A percentile compares a stretch with the other conserved stretches of the same genome.
Conservation (phyloP, 768 basidiomycete species). For the Lentinula aciculospora region DNA sequence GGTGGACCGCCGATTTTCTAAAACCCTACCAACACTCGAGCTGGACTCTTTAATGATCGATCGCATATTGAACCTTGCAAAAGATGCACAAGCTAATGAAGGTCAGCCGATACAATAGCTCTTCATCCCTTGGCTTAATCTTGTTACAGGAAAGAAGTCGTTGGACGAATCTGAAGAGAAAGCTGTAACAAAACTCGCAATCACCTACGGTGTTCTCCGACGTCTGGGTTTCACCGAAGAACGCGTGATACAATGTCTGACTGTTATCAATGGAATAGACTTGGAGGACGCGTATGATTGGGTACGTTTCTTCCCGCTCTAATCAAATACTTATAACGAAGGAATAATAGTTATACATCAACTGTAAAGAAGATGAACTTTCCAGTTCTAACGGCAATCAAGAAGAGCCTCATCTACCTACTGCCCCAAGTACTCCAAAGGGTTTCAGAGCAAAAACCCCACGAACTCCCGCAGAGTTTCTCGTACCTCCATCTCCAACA, state of each 20-base stretch:
- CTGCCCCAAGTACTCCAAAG: slow-evolving; percentile 16
- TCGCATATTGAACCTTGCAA: slow-evolving; percentile 50
- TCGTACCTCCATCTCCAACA: slow-evolving; percentile 16
- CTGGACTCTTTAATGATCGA: slow-evolving; percentile 55
- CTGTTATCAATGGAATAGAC: slow-evolving; percentile 56
- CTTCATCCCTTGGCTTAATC: slow-evolving; percentile 3
- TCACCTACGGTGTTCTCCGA: slow-evolving; percentile 77
- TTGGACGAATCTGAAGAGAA: slow-evolving; percentile 68
- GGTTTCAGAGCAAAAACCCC: slow-evolving; percentile 7
- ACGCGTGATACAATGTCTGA: slow-evolving; percentile 67
- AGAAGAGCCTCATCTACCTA: slow-evolving; percentile 20
- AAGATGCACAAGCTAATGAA: slow-evolving; percentile 26
- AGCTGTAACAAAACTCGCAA: slow-evolving; percentile 58
- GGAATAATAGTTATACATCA: slow-evolving; percentile 51
- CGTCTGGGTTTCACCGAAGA: slow-evolving; percentile 72
- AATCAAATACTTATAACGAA: not conserved
- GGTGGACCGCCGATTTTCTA: slow-evolving; percentile 71
- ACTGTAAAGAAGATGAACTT: slow-evolving; percentile 59
- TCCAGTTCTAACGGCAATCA: slow-evolving; percentile 9
- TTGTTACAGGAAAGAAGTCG: slow-evolving; percentile 25
- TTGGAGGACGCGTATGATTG: slow-evolving; percentile 90
- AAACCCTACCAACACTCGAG: slow-evolving; percentile 54
- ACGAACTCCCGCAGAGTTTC: slow-evolving; percentile 23
- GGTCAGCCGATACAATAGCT: slow-evolving; percentile 9
- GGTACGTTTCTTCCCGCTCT: slow-evolving; percentile 41